phyloP scores from a whole-genome alignment of 306 rosid species.

The Fragaria nilgerrensis region DNA sequence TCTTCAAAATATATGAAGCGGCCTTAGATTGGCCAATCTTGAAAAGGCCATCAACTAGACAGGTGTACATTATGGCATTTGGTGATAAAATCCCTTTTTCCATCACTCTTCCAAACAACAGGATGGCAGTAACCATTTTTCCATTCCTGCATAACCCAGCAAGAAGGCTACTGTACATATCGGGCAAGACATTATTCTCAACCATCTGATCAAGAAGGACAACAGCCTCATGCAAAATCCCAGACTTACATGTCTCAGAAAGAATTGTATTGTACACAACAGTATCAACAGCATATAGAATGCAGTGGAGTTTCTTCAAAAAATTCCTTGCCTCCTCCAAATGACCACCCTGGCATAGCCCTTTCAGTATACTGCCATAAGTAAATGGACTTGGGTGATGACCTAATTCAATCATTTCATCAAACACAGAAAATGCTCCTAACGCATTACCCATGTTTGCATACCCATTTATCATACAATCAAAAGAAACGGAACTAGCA shows the following conservation, averaged over 20 bases:
- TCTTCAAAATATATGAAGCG: conserved; percentile 61
- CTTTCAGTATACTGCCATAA: conserved; percentile 62
- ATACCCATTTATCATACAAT: conserved; percentile 55
- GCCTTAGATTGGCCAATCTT: conserved; percentile 64
- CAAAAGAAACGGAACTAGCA: conserved; percentile 53
- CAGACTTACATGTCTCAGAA: conserved; percentile 47
- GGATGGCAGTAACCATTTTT: conserved; percentile 55
- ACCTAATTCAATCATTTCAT: conserved; percentile 61
- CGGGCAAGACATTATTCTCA: conserved; percentile 43
- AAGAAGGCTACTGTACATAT: conserved; percentile 60
- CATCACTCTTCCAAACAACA: conserved; percentile 45
- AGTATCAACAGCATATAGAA: conserved; percentile 55
- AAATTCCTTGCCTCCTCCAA: conserved; percentile 45
- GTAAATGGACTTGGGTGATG: conserved; percentile 61
- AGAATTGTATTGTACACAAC: conserved; percentile 57
- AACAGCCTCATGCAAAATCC: conserved; percentile 50
- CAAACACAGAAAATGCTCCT: conserved; percentile 54
- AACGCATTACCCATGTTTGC: conserved; percentile 56
- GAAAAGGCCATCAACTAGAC: conserved; percentile 59
- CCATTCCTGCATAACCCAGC: conserved; percentile 56
- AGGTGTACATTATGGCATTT: conserved; percentile 51
- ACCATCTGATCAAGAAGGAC: conserved; percentile 60
- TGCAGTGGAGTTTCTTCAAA: conserved; percentile 42
- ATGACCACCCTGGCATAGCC: conserved; percentile 59
- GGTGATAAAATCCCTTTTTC: conserved; percentile 44